Conservation (phyloP, 2,329 filamentous ascomycete genomes). For the Alternaria sp. region DNA sequence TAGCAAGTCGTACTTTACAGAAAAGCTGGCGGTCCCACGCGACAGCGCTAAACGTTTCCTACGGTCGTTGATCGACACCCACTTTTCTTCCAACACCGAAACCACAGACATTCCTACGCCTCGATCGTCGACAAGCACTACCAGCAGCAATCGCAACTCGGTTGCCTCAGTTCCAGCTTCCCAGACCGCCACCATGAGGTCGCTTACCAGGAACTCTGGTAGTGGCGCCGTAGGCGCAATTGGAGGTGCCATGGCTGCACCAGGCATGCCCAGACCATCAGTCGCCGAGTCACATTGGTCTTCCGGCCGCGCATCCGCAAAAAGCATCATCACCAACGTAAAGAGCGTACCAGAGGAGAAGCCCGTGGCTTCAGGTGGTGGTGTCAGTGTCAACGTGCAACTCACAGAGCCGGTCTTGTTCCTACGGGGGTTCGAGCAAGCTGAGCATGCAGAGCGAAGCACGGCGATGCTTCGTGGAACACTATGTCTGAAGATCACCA, state of each 20-base stretch:
- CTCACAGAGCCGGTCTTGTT: constrained; percentile 84
- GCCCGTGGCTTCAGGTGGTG: constrained; percentile 80
- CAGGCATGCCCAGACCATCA: constrained; percentile 52
- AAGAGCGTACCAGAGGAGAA: constrained; percentile 61
- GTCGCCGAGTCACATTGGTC: constrained; percentile 53
- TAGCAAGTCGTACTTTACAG: constrained; percentile 48
- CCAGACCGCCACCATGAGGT: constrained; percentile 50
- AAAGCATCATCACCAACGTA: constrained; percentile 46
- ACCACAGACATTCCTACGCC: constrained; percentile 32
- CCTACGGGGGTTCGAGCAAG: constrained; percentile 79
- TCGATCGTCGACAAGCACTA: constrained; percentile 36
- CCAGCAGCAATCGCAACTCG: constrained; percentile 36
- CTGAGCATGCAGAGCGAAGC: constrained; percentile 67
- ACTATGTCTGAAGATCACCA: constrained; percentile 81
- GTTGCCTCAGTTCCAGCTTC: constrained; percentile 39
- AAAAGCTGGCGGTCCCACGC: constrained; percentile 61
- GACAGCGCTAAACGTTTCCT: constrained; percentile 61
- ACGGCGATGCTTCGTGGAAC: constrained; percentile 88
- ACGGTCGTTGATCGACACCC: constrained; percentile 55
- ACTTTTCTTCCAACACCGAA: constrained; percentile 35
- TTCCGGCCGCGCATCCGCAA: constrained; percentile 44
- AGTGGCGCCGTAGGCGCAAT: constrained; percentile 42
- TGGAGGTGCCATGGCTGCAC: constrained; percentile 44
- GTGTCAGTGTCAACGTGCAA: constrained; percentile 75
- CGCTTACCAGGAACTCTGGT: constrained; percentile 49